Evolutionary conservation across 148 eudicot genomes (phyloP), one percentile per base, ranked within the genome.

Genomic region (Diospyros kaki): DNA sequence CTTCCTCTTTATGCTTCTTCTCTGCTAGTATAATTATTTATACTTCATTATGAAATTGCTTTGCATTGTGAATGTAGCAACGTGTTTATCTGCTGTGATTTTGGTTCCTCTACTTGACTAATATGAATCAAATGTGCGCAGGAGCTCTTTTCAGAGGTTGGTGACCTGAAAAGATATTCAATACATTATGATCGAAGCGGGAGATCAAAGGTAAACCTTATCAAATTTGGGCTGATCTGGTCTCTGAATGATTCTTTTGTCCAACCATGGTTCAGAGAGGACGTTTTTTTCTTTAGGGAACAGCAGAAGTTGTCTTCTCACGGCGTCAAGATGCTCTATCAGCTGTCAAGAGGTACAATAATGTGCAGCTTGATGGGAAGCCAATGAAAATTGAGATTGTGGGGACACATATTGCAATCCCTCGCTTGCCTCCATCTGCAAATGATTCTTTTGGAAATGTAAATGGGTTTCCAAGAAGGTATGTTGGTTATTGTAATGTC

Each of bases 301-400:
- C 98, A 11, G 97, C 97, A 13, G 98, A 93, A 74, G 81, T 93
- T 39, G 91, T 91, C 72, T 93, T 83, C 74, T 78, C 97, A 5
- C 82, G 90, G 45, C 91, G 84, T 43, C 87, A 75, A 50, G 98
- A 91, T 84, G 98, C 90, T 64, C 64, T 84, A n/a, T 84, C 91
- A 64, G 98, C 97, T 84, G 81, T 91, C 68, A 89, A 85, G 87
- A 89, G 87, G 83, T 93, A 91, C 77, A 89, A 93, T 76, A 89
- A 91, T 70, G 97, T 93, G 41, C 97, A 93, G 80, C 94, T 93
- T 54, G 98, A 93, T 77, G 98, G 94, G 17, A 93, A 93, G 82
- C 94, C 92, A 4, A 93, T 93, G 94, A 89, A 91, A 82, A 84
- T 93, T 72, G 98, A 91, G 78, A 79, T 93, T 60, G 89, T 91